phyloP scores from a whole-genome alignment of 495 filamentous ascomycete species.

The Cryomyces antarcticus region DNA sequence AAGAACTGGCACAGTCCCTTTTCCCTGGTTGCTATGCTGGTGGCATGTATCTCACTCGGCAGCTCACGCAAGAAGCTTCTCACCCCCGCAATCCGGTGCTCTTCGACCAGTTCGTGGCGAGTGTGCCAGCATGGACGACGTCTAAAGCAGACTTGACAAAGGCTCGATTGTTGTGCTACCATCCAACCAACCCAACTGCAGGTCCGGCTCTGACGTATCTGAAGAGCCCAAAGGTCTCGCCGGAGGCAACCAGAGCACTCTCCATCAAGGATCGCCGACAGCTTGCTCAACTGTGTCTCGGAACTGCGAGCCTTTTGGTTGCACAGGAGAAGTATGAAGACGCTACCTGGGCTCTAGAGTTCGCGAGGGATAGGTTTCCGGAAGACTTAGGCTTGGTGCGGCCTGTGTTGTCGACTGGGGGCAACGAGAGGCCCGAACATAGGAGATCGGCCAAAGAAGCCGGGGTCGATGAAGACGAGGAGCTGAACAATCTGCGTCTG shows the following conservation, averaged over 20 bases:
- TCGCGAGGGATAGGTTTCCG: constrained; percentile 6
- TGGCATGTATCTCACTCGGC: background rate
- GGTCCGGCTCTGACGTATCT: constrained; percentile 5
- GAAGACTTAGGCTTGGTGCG: constrained; percentile 1
- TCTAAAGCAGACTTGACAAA: background rate
- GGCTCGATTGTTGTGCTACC: background rate
- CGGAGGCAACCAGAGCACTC: background rate
- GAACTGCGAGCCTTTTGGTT: constrained; percentile 5
- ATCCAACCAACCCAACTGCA: constrained; percentile 1
- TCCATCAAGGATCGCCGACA: background rate
- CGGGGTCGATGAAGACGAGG: background rate
- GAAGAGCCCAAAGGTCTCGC: background rate
- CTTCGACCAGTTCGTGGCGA: background rate
- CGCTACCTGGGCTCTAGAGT: constrained; percentile 5
- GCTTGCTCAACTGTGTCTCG: constrained; percentile 6
- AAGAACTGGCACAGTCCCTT: background rate
- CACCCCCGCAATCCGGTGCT: background rate
- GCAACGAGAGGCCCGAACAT: background rate
- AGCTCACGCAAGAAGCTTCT: background rate
- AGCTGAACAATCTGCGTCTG: constrained; percentile 2
- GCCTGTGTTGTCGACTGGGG: no score
- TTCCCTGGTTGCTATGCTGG: background rate
- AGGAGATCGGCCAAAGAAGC: background rate
- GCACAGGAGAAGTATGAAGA: constrained; percentile 5
- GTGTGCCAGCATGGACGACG: background rate